Evolutionary conservation across 2,329 filamentous ascomycete genomes (phyloP), one percentile per base, ranked within the genome.

Genomic region (Fonsecaea monophora): DNA sequence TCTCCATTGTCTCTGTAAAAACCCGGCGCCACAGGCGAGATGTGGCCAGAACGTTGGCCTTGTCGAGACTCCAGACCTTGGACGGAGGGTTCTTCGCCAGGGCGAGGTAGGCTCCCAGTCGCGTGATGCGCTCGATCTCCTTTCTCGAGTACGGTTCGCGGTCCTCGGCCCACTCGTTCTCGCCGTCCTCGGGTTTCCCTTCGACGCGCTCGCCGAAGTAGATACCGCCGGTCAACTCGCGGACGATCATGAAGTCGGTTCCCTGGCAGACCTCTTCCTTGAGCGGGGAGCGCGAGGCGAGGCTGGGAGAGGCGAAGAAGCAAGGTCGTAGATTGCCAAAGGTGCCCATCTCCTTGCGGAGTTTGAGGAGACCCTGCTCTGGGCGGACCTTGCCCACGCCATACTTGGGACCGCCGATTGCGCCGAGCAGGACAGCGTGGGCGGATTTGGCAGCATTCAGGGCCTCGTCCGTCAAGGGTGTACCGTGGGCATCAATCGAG

Each of bases 331-430:
- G 89, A 86, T 98, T 98, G 74, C 94, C 94, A 81, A 96, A 98
- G 64, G 94, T 92, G 76, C 87, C 86, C 85, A 98, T 91, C 81
- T 97, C 92, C 82, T 96, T 97, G 82, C 94, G 92, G 62, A 98
- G 91, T 73, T 84, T 87, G 69, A 98, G 89, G 74, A 98, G 89
- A 68, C 94, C 94, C 82, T 97, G 92, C 79, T 98, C 94, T 1
- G 94, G 94, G 53, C 94, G 92, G 70, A 97, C 90, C 65, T 88
- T 82, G 72, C 92, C 92, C 37, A 92, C 95, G 68, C 94, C 94
- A 92, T 94, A 98, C 92, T 97, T 88, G 40, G 95, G 94, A n/a
- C 94, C 94, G 73, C 94, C 94, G 75, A 98, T 96, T 73, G 94
- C 92, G 73, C 94, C 94, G 62, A 98, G 89, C 67, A 98, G 89